Evolutionary conservation across 2,329 filamentous ascomycete species (phyloP).

Genomic region (Aspergillus tubingensis): DNA sequence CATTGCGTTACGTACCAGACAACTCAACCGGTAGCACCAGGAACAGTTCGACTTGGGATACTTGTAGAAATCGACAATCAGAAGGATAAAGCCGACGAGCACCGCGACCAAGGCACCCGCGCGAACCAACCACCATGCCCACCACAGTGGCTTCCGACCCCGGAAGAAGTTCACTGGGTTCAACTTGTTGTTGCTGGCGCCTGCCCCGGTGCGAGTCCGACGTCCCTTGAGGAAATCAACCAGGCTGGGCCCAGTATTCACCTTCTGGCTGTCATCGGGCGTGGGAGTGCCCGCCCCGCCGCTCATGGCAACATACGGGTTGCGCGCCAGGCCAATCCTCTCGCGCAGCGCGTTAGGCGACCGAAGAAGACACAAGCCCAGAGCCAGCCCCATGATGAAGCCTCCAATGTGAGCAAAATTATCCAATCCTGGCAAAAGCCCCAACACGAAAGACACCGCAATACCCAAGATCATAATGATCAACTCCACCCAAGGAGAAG

Average conservation of each 20-base stretch:
- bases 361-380: conserved; percentile 84
- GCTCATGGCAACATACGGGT: conserved; percentile 70
- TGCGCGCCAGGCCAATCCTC: conserved; percentile 68
- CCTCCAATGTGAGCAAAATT: conserved; percentile 98
- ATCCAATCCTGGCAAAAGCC: conserved; percentile 86
- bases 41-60: conserved; percentile 68
- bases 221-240: conserved; percentile 41
- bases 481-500: conserved; percentile 77
- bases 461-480: conserved; percentile 84
- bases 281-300: conserved; percentile 42
- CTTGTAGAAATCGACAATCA: conserved; percentile 89
- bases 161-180: conserved; percentile 73
- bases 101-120: conserved; percentile 76
- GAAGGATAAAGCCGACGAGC: conserved; percentile 79
- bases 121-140: conserved; percentile 92
- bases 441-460: conserved; percentile 85
- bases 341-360: conserved; percentile 79
- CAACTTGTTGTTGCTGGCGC: conserved; percentile 51
- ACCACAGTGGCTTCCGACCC: conserved; percentile 90
- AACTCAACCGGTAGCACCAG: conserved; percentile 96
- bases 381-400: conserved; percentile 84
- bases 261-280: conserved; percentile 42
- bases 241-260: conserved; percentile 62
- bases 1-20: conserved; percentile 67
- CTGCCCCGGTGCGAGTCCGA: conserved; percentile 61